Evolutionary conservation across 495 filamentous ascomycete genomes (phyloP).

Genomic region (Penicillium manginii): DNA sequence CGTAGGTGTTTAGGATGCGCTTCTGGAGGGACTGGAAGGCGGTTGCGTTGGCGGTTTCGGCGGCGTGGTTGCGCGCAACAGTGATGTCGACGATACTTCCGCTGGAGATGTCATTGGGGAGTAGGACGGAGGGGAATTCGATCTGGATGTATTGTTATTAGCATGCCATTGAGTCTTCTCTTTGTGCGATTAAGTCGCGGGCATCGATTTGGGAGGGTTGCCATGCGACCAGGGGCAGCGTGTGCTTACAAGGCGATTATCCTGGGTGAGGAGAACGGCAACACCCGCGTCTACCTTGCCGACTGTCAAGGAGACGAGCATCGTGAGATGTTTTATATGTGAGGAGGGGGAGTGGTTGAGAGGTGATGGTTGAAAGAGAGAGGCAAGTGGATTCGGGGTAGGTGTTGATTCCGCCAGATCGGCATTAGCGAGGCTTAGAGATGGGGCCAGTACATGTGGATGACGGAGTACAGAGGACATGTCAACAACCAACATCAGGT

Average conservation of each 20-base stretch:
- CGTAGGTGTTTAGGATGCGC: slow-evolving; percentile 84
- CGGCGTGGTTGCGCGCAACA: slow-evolving; percentile 81
- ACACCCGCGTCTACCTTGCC: slow-evolving; percentile 99
- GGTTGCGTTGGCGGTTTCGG: slow-evolving; percentile 72
- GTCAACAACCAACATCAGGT: no score
- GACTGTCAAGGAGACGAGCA: slow-evolving; percentile 97
- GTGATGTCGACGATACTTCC: slow-evolving; percentile 98
- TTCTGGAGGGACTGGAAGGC: slow-evolving; percentile 84
- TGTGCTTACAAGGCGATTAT: slow-evolving; percentile 87
- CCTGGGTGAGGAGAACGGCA: slow-evolving; percentile 92
- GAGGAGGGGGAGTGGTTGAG: slow-evolving; percentile 16
- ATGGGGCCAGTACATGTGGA: slow-evolving; percentile 21
- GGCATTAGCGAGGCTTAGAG: slow-evolving; percentile 33
- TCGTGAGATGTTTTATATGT: slow-evolving; percentile 41
- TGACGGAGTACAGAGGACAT: no score
- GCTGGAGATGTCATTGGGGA: slow-evolving; percentile 90
- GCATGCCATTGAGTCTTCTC: slow-evolving; percentile 5
- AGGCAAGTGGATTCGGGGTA: slow-evolving; percentile 10
- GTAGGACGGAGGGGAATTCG: slow-evolving; percentile 97
- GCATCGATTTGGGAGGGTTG: background rate
- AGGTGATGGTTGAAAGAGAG: slow-evolving; percentile 13
- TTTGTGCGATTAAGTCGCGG: no score
- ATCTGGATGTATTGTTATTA: slow-evolving; percentile 62
- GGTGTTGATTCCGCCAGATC: slow-evolving; percentile 37
- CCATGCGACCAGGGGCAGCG: slow-evolving; percentile 38